phyloP scores from a whole-genome alignment of 257 asterid genomes.

The Solanum gracilifrons region DNA sequence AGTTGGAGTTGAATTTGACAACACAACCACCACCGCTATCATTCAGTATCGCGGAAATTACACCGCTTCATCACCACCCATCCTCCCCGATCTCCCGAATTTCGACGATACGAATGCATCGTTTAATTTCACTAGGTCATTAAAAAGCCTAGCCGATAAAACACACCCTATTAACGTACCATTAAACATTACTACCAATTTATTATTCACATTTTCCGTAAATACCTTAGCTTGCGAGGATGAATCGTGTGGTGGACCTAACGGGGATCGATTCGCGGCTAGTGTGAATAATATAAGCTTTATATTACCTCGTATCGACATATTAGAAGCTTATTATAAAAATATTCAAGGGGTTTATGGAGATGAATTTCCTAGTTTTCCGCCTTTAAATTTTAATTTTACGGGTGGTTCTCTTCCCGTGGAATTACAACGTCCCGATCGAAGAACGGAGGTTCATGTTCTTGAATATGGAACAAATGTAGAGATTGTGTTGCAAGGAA shows the following conservation, averaged over 20 bases:
- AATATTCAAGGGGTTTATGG: conserved; percentile 25
- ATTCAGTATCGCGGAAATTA: conserved; percentile 24
- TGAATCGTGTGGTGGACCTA: conserved; percentile 29
- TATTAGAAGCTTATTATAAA: conserved; percentile 57
- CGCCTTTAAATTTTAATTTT: conserved; percentile 17
- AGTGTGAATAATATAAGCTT: conserved; percentile 60
- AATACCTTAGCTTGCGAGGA: conserved; percentile 17
- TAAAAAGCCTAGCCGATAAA: conserved; percentile 28
- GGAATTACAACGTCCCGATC: neutral
- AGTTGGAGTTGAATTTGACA: neutral
- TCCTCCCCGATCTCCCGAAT: conserved; percentile 26
- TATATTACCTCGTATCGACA: conserved; percentile 17
- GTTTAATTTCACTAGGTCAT: conserved; percentile 22
- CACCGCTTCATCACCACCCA: conserved; percentile 16
- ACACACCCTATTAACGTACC: conserved; percentile 38
- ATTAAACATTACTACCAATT: neutral
- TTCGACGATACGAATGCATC: conserved; percentile 27
- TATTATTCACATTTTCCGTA: conserved; percentile 34
- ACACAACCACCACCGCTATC: conserved; percentile 50
- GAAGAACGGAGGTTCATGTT: neutral
- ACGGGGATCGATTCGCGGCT: conserved; percentile 24
- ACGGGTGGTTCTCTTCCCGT: conserved; percentile 2
- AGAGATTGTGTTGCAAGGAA: conserved; percentile 2
- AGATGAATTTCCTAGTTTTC: conserved; percentile 27
- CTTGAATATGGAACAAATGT: conserved; percentile 4